Base-by-base conservation (phyloP, 2,329 filamentous ascomycete genomes). In the Sporothrix inflata region DNA sequence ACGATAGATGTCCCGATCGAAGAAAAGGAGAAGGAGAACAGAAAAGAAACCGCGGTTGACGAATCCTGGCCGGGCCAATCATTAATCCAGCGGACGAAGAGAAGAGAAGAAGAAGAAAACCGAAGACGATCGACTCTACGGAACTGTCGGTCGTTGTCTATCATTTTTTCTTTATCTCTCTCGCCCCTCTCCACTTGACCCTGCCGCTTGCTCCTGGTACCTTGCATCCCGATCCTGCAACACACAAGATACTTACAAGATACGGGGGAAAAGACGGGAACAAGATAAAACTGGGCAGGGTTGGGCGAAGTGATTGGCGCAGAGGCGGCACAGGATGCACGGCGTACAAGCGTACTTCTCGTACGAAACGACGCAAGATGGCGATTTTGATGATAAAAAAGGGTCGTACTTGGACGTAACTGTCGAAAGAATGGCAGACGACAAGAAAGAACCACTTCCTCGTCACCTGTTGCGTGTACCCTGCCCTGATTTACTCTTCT, bases 191-290 rank as follows among this genome's bases (percentile, higher is more conserved):
- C 60, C 38, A 45, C 38, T 27, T 27, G 38, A 8, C 12, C 38
- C 60, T 65, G 60, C 60, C 19, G 38, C 38, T 42, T 38, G 45
- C n/a, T n/a, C 3, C 21, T 42, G 60, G 60, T 65, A 45, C 60
- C 60, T 65, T 65, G 60, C 60, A 65, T 65, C 27, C 53, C 55
- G 38, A 65, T 45, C 34, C 38, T 63, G 38, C 60, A 42, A 45
- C 38, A 63, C 60, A 24, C 34, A 42, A 63, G 34, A 4, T n/a
- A 57, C 16, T 7, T 7, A 21, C 16, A 49, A 49, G 4, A 45
- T 65, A 65, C 11, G 60, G 60, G 11, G 30, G 19, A 21, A 61
- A 24, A 12, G 2, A 12, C 5, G 24, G 8, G n/a, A 24, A 24
- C 40, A 45, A 65, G 47, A 21, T 5, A 34, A 34, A 47, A 63